Conservation (phyloP, 768 basidiomycete genomes). For the Rhizopogon vesiculosus region DNA sequence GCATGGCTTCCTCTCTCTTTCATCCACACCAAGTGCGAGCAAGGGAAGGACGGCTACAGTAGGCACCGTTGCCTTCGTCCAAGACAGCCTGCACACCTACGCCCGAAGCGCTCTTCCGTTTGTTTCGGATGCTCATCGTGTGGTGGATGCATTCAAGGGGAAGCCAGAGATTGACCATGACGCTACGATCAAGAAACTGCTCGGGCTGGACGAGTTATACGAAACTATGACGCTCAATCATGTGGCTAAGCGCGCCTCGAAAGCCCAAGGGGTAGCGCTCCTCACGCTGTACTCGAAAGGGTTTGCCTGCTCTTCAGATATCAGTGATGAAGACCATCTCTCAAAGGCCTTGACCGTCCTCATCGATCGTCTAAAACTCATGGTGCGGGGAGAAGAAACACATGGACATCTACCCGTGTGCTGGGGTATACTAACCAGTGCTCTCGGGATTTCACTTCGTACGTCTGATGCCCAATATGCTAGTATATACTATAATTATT, state of each 20-base stretch:
- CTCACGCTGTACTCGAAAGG: conserved; percentile 85
- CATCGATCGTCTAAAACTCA: conserved; percentile 65
- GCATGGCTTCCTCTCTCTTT: conserved; percentile 65
- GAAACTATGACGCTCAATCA: conserved; percentile 89
- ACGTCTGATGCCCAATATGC: conserved; percentile 9
- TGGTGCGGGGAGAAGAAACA: conserved; percentile 57
- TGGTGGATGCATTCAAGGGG: conserved; percentile 19
- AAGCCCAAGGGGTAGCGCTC: conserved; percentile 88
- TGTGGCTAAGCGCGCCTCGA: conserved; percentile 81
- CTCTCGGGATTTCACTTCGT: conserved; percentile 74
- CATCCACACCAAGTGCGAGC: conserved; percentile 11
- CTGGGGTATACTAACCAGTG: conserved; percentile 83
- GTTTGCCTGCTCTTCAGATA: conserved; percentile 53
- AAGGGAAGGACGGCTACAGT: conserved; percentile 16
- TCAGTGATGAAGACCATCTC: conserved; percentile 15
- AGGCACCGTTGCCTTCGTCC: conserved; percentile 54
- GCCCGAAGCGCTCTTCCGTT: conserved; percentile 74
- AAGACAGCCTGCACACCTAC: conserved; percentile 73
- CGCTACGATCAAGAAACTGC: conserved; percentile 16
- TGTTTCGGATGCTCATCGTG: conserved; percentile 63
- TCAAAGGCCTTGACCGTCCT: conserved; percentile 28
- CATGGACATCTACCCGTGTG: conserved; percentile 86
- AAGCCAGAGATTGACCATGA: neutral
- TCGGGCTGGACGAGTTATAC: conserved; percentile 72
- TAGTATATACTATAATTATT: conserved; percentile 1